Percentiles rank a stretch among this genome's conserved stretches.
phyloP scores from a whole-genome alignment of 371 early-diverging fungal species.

The Phascolomyces articulosus region DNA sequence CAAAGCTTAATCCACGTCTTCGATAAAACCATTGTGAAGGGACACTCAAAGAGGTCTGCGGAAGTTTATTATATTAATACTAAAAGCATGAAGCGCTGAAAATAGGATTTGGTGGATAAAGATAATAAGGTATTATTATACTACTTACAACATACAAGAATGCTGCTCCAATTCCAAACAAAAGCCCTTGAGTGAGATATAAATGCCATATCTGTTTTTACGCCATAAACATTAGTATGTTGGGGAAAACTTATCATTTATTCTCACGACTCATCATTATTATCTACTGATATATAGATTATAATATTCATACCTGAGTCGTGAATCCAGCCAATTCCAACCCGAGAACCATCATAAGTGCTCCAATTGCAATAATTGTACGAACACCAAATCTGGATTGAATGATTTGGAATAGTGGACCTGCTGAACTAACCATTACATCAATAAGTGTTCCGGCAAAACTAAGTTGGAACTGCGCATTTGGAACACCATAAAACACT shows the following conservation, averaged over 20 bases:
- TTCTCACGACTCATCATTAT: no score
- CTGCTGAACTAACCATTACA: slow-evolving; percentile 29
- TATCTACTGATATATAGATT: no score
- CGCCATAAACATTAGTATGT: no score
- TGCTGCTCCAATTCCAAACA: slow-evolving; percentile 73
- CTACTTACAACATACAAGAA: slow-evolving; percentile 34
- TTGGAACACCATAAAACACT: slow-evolving; percentile 18
- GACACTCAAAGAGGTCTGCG: slow-evolving; percentile 38
- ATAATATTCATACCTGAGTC: slow-evolving; percentile 18
- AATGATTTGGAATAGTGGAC: no score
- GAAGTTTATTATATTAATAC: no score
- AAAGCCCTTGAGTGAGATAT: slow-evolving; percentile 70
- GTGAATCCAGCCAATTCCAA: slow-evolving; percentile 42
- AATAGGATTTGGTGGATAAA: no score
- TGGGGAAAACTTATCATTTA: neutral
- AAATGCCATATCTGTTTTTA: slow-evolving; percentile 60
- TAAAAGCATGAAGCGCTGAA: no score
- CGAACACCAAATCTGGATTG: slow-evolving; percentile 27
- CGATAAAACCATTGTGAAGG: slow-evolving; percentile 75
- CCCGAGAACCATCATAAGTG: slow-evolving; percentile 24
- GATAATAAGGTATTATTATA: no score
- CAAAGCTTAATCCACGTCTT: slow-evolving; percentile 71
- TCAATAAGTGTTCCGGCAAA: slow-evolving; percentile 43
- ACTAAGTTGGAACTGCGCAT: slow-evolving; percentile 30
- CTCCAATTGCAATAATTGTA: slow-evolving; percentile 28